Conservation (phyloP, 306 rosid genomes). For the Sindora glabra region DNA sequence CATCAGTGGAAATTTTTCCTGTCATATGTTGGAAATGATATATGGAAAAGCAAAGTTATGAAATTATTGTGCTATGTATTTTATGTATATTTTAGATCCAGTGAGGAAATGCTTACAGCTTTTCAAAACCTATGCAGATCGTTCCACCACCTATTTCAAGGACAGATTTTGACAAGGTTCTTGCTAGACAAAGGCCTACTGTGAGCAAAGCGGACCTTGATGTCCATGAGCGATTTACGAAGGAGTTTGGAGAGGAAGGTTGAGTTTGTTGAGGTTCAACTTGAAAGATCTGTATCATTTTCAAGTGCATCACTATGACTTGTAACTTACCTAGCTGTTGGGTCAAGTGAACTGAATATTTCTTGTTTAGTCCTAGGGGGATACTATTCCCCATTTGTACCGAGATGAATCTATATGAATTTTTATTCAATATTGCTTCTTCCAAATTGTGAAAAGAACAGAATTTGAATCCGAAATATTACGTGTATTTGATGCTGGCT, state of each 20-base stretch:
- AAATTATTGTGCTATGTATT: neutral
- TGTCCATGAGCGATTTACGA: constrained; percentile 90
- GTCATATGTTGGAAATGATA: neutral
- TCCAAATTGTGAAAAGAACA: constrained; percentile 44
- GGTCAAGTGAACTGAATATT: constrained; percentile 34
- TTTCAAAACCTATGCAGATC: constrained; percentile 49
- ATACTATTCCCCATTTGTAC: constrained; percentile 34
- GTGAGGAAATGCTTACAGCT: constrained; percentile 9
- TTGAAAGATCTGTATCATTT: constrained; percentile 26
- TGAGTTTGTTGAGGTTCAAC: constrained; percentile 38
- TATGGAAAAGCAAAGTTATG: neutral
- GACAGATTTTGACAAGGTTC: constrained; percentile 93
- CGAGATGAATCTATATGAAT: constrained; percentile 21
- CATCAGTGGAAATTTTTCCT: neutral
- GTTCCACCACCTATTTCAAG: constrained; percentile 87
- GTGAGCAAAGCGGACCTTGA: constrained; percentile 89
- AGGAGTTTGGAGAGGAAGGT: constrained; percentile 99
- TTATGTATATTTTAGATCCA: neutral
- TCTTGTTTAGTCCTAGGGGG: constrained; percentile 19
- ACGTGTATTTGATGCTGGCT: constrained; percentile 8
- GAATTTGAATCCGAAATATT: constrained; percentile 23
- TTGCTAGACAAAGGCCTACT: constrained; percentile 94
- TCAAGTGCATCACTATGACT: constrained; percentile 21
- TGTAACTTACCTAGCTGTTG: constrained; percentile 35
- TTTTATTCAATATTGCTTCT: constrained; percentile 28